Base-by-base conservation (phyloP, 2,329 filamentous ascomycete species). In the Passalora sequoiae region DNA sequence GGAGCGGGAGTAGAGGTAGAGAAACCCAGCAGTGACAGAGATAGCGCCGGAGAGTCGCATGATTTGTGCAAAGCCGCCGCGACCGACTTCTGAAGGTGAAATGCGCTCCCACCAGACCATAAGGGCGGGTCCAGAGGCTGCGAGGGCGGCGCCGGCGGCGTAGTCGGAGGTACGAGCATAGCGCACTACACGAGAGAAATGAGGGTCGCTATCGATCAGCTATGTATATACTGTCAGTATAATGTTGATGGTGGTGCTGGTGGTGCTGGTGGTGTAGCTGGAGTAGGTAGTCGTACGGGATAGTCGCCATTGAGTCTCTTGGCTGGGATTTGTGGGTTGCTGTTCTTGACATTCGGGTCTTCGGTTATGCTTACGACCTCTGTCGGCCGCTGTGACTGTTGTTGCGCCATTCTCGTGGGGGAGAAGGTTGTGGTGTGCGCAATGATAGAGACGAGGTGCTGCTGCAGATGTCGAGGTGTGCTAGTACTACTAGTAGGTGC, bases 151-250 rank as follows among this genome's bases (percentile, higher is more conserved):
- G 50, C 83, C 91, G 56, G 80, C 72, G 29, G 76, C 73, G 69
- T 94, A 97, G 69, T 98, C 92, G 38, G 83, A 86, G 36, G 81
- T 73, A 52, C 92, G 81, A 51, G 89, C 86, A 77, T 98, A 98
- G 63, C 80, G 70, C 53, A 96, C 67, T 13, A 97, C 92, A 65
- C 92, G 84, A 69, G 81, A 87, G 69, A 97, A 84, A 70, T 98
- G 92, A 61, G 92, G 92, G 71, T 98, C 92, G 74, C 87, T 94
- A 75, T 98, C 92, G 70, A 98, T 97, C 73, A 97, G 85, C 92
- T 98, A 71, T 38, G 40, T 40, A 20, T 29, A 28, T 53, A 64
- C 60, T 53, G 52, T 55, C 25, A 44, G 48, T 45, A 29, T 32
- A 31, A 32, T 16, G 20, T 30, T 38, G 20, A n/a, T 29, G 37